phyloP scores from a whole-genome alignment of 2,329 filamentous ascomycete genomes.

The Chrysosphaeria jannelii region DNA sequence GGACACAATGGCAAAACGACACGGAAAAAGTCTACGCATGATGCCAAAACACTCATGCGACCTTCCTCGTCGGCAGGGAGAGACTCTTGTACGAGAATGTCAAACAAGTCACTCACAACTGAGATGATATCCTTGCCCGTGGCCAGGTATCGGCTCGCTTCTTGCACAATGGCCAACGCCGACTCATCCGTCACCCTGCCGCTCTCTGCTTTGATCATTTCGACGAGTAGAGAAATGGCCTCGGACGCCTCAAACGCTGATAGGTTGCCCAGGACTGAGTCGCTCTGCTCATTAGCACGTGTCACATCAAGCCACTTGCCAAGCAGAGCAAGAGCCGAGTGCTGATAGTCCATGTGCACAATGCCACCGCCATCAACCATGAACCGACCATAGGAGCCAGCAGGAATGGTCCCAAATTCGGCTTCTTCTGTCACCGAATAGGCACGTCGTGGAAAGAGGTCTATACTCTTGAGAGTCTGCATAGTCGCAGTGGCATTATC shows the following conservation, averaged over 20 bases:
- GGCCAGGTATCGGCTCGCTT: conserved; percentile 22
- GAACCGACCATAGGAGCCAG: conserved; percentile 37
- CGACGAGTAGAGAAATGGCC: conserved; percentile 42
- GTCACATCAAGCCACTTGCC: conserved; percentile 46
- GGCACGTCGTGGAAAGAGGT: conserved; percentile 25
- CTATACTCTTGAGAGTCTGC: conserved; percentile 29
- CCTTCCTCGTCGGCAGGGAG: conserved; percentile 25
- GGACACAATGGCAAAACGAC: conserved; percentile 45
- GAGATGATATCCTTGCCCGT: conserved; percentile 45
- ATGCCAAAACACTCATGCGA: conserved; percentile 31
- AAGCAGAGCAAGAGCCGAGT: conserved; percentile 54
- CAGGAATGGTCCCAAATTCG: conserved; percentile 24
- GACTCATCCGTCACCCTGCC: conserved; percentile 10
- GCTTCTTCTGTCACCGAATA: conserved; percentile 14
- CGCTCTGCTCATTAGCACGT: conserved; percentile 22
- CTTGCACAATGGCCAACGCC: conserved; percentile 20
- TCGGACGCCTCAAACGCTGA: conserved; percentile 35
- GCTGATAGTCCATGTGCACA: conserved; percentile 46
- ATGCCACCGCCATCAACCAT: conserved; percentile 50
- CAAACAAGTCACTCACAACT: conserved; percentile 62
- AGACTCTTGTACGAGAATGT: conserved; percentile 31
- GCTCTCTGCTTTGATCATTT: conserved; percentile 26
- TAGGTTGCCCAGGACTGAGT: conserved; percentile 20
- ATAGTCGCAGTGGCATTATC: conserved; percentile 41
- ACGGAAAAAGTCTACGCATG: conserved; percentile 55